A percentile compares a stretch with the other conserved stretches of the same genome.
Conservation (phyloP, 495 filamentous ascomycete species). For the Evernia prunastri region DNA sequence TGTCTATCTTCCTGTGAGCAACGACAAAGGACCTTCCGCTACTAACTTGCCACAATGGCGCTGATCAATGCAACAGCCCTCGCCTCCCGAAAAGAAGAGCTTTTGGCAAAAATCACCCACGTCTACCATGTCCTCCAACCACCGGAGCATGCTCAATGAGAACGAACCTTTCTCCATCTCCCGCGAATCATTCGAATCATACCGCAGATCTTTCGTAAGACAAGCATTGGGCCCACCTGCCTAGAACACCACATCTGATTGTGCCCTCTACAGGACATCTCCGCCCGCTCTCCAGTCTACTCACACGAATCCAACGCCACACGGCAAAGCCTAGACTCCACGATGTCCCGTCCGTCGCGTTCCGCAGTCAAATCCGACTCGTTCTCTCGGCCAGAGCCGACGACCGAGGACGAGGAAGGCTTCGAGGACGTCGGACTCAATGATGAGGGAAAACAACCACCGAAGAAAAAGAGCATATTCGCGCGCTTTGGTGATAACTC, state of each 20-base stretch:
- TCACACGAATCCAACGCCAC: conserved; percentile 50
- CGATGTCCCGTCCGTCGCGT: conserved; percentile 50
- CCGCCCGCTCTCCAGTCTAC: conserved; percentile 72
- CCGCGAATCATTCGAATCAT: conserved; percentile 95
- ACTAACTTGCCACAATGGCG: conserved; percentile 7
- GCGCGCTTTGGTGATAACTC: conserved; percentile 69
- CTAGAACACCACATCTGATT: conserved; percentile 14
- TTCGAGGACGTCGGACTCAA: conserved; percentile 91
- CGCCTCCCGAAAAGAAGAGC: conserved; percentile 76
- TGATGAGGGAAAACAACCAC: conserved; percentile 58
- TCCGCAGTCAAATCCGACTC: conserved; percentile 41
- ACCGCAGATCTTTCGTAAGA: conserved; percentile 89
- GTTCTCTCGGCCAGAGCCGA: conserved; percentile 49
- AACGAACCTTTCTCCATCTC: conserved; percentile 96
- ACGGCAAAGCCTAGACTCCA: conserved; percentile 75
- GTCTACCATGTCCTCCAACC: conserved; percentile 59
- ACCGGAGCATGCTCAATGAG: conserved; percentile 62
- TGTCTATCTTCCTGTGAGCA: conserved; percentile 81
- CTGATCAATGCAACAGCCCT: conserved; percentile 54
- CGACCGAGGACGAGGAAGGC: conserved; percentile 66
- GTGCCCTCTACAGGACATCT: conserved; percentile 65
- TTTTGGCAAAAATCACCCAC: conserved; percentile 74
- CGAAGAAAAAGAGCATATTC: conserved; percentile 79
- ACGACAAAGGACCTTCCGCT: conserved; percentile 15
- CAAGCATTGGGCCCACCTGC: neutral